These are phyloP conservation scores for Tagetes erecta DNA, from an alignment of 129 eudicot species.

Conservation along the genomic window DNA sequence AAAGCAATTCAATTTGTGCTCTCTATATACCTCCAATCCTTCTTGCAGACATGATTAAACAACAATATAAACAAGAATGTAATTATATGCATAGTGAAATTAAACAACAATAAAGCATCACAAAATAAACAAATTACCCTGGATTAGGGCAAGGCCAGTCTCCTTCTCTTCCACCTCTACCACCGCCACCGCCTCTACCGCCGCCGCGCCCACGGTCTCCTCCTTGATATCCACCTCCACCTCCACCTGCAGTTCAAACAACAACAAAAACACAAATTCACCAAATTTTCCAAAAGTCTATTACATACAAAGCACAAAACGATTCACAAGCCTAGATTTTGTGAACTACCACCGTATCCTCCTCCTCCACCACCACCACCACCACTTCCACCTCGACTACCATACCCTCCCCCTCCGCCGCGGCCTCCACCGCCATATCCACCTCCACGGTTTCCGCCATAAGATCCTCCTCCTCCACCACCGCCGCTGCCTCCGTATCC, in stretches of 20 bases:
- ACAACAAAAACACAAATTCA: conserved; percentile 8
- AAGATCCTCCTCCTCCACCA: conserved; percentile 39
- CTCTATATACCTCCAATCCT: conserved; percentile 4
- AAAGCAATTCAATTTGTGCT: background rate
- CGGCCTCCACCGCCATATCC: conserved; percentile 45
- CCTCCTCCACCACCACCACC: conserved; percentile 56
- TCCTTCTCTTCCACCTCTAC: conserved; percentile 97
- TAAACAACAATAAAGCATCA: conserved; percentile 8
- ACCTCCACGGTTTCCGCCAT: conserved; percentile 51
- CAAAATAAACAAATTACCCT: conserved; percentile 41
- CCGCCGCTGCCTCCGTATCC: conserved; percentile 34
- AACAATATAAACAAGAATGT: background rate
- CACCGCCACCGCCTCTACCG: conserved; percentile 68
- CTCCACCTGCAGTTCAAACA: conserved; percentile 46
- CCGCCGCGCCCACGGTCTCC: conserved; percentile 63
- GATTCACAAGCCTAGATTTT: conserved; percentile 44
- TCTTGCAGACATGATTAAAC: background rate
- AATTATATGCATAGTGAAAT: background rate
- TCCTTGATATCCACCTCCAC: conserved; percentile 92
- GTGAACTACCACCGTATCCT: conserved; percentile 60
- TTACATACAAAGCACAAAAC: background rate
- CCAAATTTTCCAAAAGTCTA: conserved; percentile 1
- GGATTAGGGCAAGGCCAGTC: conserved; percentile 98
- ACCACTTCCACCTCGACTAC: conserved; percentile 38
- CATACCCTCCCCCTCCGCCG: conserved; percentile 39